Base-by-base conservation (phyloP, 768 basidiomycete genomes). In the Psilocybe subaeruginosa region DNA sequence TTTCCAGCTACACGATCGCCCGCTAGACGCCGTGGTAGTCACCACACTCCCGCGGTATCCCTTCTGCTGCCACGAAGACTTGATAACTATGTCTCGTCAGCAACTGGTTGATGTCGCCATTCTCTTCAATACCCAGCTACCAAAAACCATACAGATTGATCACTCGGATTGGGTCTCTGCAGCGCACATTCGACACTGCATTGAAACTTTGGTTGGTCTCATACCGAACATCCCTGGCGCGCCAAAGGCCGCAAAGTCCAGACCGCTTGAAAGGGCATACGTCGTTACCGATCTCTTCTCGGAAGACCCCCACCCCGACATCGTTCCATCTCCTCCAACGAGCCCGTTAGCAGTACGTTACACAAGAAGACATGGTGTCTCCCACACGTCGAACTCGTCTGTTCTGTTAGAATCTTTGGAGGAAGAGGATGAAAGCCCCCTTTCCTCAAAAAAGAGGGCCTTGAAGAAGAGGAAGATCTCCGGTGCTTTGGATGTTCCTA, bases 11-110 rank as follows among this genome's bases (percentile, higher is more conserved):
- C 83, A 84, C 59, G 84, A 87, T 59, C 80, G 82, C 30, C 68
- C 71, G 14, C 73, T 81, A 2, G 80, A 82, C 54, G 85, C 83
- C 7, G 75, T 91, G 45, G 78, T 90, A 41, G 84, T 91, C 70
- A 90, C 86, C 0, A 79, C 88, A 5, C 77, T 91, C 11, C 75
- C 80, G 45, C 72, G 71, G 23, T 75, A 82, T 8, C 89, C 89
- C 0, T 92, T 91, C 74, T 88, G 87, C 73, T 90, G 88, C 71
- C 88, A 92, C 68, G 87, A 89, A 61, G 89, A 92, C 64, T 79
- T 91, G 45, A 67, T 90, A 56, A 79, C 82, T 0, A 90, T 92
- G 90, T 66, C 81, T 3, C 83, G 82, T 45, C 48, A 70, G 1
- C 76, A 83, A 60, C 83, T 92, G 47, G 68, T 85, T 49, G 70